Percentiles rank a stretch among this genome's conserved stretches.
Evolutionary conservation across 2,329 filamentous ascomycete species (phyloP).

Genomic region (Thelonectria rubi): DNA sequence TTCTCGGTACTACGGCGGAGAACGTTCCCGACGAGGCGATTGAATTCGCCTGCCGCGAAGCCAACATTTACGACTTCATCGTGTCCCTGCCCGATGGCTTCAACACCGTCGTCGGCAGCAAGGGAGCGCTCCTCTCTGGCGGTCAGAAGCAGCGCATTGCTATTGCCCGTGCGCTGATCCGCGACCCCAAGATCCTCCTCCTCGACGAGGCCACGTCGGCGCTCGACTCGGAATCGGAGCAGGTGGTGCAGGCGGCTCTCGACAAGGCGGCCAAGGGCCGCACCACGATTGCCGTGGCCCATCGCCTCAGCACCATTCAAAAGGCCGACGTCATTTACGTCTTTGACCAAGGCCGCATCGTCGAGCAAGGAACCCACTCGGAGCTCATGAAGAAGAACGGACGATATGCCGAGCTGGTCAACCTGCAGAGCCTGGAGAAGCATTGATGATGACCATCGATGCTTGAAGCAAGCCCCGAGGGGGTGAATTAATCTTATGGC

Average conservation of each 20-base stretch:
- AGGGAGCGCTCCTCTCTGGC: slow-evolving; percentile 85
- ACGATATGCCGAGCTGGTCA: slow-evolving; percentile 81
- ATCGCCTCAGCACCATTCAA: slow-evolving; percentile 91
- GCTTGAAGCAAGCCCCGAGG: background rate
- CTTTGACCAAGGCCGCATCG: slow-evolving; percentile 88
- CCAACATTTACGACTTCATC: slow-evolving; percentile 94
- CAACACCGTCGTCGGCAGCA: slow-evolving; percentile 84
- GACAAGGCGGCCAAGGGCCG: slow-evolving; percentile 84
- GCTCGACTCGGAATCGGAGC: slow-evolving; percentile 79
- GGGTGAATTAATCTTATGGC: background rate
- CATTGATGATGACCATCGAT: slow-evolving; percentile 41
- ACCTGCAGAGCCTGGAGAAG: slow-evolving; percentile 80
- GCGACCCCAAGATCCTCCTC: slow-evolving; percentile 88
- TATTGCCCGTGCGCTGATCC: slow-evolving; percentile 88
- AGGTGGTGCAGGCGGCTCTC: slow-evolving; percentile 81
- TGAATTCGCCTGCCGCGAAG: slow-evolving; percentile 82
- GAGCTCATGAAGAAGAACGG: slow-evolving; percentile 76
- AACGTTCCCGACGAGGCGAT: slow-evolving; percentile 77
- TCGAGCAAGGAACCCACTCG: slow-evolving; percentile 83
- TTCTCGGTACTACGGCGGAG: slow-evolving; percentile 76
- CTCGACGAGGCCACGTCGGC: slow-evolving; percentile 85
- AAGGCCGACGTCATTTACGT: slow-evolving; percentile 96
- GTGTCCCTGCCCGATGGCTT: slow-evolving; percentile 86
- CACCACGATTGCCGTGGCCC: slow-evolving; percentile 94
- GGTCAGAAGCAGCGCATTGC: slow-evolving; percentile 96